These are phyloP conservation scores for Atkinsonella texensis DNA, from an alignment of 2,329 filamentous ascomycete genomes.

Conservation along the genomic window DNA sequence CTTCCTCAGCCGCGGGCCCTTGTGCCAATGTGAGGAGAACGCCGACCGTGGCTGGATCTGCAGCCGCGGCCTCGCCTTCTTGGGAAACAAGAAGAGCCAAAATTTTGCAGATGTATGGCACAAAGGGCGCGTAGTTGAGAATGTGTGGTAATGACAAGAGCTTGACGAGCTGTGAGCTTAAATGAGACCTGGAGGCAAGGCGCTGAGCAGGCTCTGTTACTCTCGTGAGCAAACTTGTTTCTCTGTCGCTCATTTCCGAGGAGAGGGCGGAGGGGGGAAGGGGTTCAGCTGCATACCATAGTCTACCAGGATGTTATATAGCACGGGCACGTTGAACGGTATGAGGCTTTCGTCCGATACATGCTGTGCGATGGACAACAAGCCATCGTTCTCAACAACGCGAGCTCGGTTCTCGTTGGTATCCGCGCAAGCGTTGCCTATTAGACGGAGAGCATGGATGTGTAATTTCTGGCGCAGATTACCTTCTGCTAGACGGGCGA, in stretches of 20 bases:
- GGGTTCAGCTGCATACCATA: conserved; percentile 35
- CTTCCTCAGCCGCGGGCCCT: conserved; percentile 25
- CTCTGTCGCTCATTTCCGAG: neutral
- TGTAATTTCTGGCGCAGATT: conserved; percentile 30
- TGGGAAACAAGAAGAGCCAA: conserved; percentile 41
- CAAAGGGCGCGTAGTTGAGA: conserved; percentile 26
- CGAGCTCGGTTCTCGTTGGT: conserved; percentile 48
- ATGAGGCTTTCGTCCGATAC: conserved; percentile 36
- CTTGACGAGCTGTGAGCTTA: conserved; percentile 37
- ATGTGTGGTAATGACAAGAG: conserved; percentile 36
- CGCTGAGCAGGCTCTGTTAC: conserved; percentile 42
- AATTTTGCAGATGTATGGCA: conserved; percentile 45
- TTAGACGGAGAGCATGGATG: conserved; percentile 42
- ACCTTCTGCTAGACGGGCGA: conserved; percentile 30
- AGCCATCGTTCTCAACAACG: conserved; percentile 35
- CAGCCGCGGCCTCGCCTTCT: conserved; percentile 33
- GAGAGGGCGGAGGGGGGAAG: neutral
- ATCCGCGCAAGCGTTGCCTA: conserved; percentile 53
- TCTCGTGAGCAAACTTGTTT: neutral
- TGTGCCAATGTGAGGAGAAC: conserved; percentile 38
- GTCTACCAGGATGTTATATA: conserved; percentile 52
- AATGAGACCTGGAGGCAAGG: conserved; percentile 37
- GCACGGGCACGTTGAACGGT: conserved; percentile 42
- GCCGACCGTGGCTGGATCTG: conserved; percentile 33
- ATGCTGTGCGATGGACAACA: conserved; percentile 35